phyloP scores from a whole-genome alignment of 1,284 basidiomycete genomes.

The Pseudozyma sp. region DNA sequence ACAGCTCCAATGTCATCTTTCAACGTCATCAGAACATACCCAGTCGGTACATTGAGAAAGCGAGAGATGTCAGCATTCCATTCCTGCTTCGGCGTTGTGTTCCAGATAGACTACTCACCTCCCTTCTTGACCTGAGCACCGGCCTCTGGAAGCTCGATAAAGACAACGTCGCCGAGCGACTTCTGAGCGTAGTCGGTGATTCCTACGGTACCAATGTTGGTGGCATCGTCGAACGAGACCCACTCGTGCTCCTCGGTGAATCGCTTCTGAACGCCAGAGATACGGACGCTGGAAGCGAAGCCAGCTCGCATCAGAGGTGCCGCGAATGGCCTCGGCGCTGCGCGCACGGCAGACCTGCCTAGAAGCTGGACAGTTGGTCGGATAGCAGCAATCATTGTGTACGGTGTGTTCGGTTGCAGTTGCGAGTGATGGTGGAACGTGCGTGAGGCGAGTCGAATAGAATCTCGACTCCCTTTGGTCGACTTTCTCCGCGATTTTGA shows the following conservation, averaged over 20 bases:
- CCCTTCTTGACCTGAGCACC: slow-evolving; percentile 80
- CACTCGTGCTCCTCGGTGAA: slow-evolving; percentile 89
- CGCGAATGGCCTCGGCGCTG: slow-evolving; percentile 38
- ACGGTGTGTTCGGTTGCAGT: neutral
- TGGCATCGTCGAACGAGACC: slow-evolving; percentile 82
- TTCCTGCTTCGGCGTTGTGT: neutral
- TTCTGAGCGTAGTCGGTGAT: slow-evolving; percentile 96
- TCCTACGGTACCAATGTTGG: slow-evolving; percentile 83
- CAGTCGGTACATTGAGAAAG: neutral
- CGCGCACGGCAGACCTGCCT: slow-evolving; percentile 27
- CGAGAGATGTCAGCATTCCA: neutral
- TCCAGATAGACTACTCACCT: slow-evolving; percentile 73
- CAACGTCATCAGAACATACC: neutral
- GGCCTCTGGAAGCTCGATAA: slow-evolving; percentile 87
- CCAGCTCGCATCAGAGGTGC: slow-evolving; percentile 28
- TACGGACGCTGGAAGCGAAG: slow-evolving; percentile 36
- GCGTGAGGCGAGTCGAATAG: too few species aligned
- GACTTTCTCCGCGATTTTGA: too few species aligned
- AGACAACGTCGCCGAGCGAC: slow-evolving; percentile 95
- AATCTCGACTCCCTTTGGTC: too few species aligned
- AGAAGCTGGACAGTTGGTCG: slow-evolving; percentile 32
- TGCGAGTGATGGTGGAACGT: slow-evolving; percentile 10
- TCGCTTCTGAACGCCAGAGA: slow-evolving; percentile 49
- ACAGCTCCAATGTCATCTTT: slow-evolving; percentile 92
- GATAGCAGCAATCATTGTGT: slow-evolving; percentile 39